A percentile compares a stretch with the other conserved stretches of the same genome.
Evolutionary conservation across 176 grass and related monocot genomes (phyloP).

Genomic region (Zoysia pacifica): DNA sequence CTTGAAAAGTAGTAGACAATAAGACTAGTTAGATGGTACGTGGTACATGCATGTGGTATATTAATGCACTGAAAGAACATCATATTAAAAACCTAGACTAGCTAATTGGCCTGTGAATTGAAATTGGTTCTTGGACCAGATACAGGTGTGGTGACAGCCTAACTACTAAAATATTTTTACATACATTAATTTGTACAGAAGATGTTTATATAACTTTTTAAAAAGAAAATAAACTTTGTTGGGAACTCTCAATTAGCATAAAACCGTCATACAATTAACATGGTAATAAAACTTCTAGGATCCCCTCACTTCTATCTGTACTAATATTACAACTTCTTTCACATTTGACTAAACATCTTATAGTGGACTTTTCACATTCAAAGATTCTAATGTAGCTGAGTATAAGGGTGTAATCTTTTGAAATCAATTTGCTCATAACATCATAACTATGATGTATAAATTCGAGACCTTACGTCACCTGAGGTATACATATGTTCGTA

Average conservation of each 20-base stretch:
- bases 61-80: not conserved
- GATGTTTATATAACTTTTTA: not conserved
- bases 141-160: no score
- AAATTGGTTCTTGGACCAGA: not conserved
- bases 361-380: not conserved
- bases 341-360: not conserved
- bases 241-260: not conserved
- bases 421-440: not conserved
- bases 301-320: not conserved
- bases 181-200: not conserved
- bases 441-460: not conserved
- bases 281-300: not conserved
- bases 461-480: not conserved
- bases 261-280: not conserved
- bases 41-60: slow-evolving; percentile 1
- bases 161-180: not conserved
- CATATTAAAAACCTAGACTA: not conserved
- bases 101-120: not conserved
- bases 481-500: not conserved
- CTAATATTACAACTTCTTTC: not conserved
- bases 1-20: slow-evolving; percentile 24
- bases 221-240: not conserved
- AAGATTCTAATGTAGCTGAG: not conserved
- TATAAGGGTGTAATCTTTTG: not conserved
- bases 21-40: not conserved